Conservation (phyloP, 139 green algal species). For the Chlorella sp. region DNA sequence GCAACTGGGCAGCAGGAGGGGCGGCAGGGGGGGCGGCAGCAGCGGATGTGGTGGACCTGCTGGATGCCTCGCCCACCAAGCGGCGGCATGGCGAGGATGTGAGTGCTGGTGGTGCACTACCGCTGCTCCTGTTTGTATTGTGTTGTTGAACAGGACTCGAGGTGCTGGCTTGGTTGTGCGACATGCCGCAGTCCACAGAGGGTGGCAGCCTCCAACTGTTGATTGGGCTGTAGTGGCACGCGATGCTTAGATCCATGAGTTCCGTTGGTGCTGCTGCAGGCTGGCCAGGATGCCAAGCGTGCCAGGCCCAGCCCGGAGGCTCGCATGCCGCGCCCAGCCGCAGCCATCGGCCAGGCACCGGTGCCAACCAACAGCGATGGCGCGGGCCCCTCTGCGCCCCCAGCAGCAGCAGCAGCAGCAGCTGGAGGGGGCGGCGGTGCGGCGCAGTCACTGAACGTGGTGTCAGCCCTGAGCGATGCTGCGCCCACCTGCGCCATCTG, state of each 20-base stretch:
- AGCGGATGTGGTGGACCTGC: background rate
- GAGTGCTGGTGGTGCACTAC: no score
- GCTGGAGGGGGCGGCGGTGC: background rate
- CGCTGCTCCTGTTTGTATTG: no score
- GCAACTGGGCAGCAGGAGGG: background rate
- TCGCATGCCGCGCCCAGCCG: background rate
- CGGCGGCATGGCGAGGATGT: slow-evolving; percentile 5
- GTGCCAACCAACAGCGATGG: no score
- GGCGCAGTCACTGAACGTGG: background rate
- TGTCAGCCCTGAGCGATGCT: background rate
- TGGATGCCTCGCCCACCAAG: slow-evolving; percentile 12
- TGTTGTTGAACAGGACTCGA: no score
- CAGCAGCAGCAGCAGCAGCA: background rate
- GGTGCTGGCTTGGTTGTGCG: background rate
- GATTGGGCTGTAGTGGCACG: no score
- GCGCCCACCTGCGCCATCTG: slow-evolving; percentile 37
- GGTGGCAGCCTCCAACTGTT: no score
- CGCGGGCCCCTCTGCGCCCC: background rate
- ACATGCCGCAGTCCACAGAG: no score
- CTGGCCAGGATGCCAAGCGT: slow-evolving; percentile 8
- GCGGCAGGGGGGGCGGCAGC: background rate
- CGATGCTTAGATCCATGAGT: no score
- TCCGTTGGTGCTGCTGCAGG: no score
- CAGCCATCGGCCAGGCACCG: no score
- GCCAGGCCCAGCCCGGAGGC: slow-evolving; percentile 31